phyloP scores from a whole-genome alignment of 1,284 basidiomycete genomes.

The Tylopilus sp. region DNA sequence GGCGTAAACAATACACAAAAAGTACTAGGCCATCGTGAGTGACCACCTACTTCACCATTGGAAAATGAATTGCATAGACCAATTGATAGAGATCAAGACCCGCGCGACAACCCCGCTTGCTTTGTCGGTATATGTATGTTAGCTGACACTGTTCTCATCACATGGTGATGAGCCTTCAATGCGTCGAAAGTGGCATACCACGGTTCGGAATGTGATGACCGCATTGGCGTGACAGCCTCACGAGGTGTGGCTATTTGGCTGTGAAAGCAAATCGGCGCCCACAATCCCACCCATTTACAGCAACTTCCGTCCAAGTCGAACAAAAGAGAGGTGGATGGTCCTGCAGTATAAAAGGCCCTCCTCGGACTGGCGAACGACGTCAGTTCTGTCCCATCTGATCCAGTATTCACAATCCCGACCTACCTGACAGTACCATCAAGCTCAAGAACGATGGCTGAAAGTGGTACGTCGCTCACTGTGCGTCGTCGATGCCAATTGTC shows the following conservation, averaged over 20 bases:
- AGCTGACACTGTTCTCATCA: not conserved
- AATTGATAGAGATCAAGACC: not conserved
- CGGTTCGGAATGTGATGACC: not conserved
- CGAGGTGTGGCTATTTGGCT: not conserved
- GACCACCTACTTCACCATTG: no score
- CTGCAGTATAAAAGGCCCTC: constrained; percentile 3
- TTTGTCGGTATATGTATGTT: not conserved
- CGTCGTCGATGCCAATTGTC: not conserved
- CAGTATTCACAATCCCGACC: not conserved
- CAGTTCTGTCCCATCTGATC: not conserved
- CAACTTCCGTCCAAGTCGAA: constrained; percentile 6
- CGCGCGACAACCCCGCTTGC: not conserved
- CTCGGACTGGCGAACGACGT: not conserved
- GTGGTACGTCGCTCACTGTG: not conserved
- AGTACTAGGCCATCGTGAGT: not conserved
- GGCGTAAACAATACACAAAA: not conserved
- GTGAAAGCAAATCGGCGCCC: constrained; percentile 2
- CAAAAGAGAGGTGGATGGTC: constrained; percentile 2
- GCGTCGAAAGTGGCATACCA: not conserved
- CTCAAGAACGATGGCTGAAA: constrained; percentile 2
- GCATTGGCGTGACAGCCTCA: not conserved
- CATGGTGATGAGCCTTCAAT: not conserved
- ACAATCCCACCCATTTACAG: constrained; percentile 5
- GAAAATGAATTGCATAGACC: not conserved
- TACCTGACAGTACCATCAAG: not conserved